Base-by-base conservation (phyloP, 2,329 filamentous ascomycete genomes). In the Microdochium bolleyi region DNA sequence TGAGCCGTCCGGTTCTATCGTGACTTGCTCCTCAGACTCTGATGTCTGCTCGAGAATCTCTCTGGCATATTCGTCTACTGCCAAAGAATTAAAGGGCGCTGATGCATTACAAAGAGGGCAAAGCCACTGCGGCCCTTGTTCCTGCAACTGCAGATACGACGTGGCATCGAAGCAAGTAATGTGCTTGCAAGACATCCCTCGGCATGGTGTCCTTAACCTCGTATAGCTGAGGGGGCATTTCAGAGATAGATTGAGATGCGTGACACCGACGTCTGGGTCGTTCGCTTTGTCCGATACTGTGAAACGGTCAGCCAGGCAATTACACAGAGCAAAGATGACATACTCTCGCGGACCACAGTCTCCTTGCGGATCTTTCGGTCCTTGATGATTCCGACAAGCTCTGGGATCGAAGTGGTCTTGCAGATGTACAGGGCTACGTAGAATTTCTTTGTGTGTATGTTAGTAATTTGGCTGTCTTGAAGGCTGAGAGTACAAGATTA, bases 51-150 rank as follows among this genome's bases (percentile, higher is more conserved):
- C 76, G 24, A 99, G 73, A 52, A 99, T 96, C 57, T 96, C 88
- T 62, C 87, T 84, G 16, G 96, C 91, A 65, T 76, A 94, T 82
- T 94, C 88, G 60, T 99, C 94, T 27, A 97, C 83, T 11, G 89
- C 90, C 24, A 99, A 73, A 49, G 82, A 84, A 50, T 92, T 87
- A 67, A 89, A 99, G 0, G 85, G 83, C 1, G 91, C 85, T 0
- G 82, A 71, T 63, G 92, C 95, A 69, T 87, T 92, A 73, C 94
- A 99, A 22, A 96, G 86, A 0, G 94, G 94, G 63, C 94, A 99
- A n/a, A 84, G 78, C 94, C 94, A 99, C 19, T 94, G 95, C 0
- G 94, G 94, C 0, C 90, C 92, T 73, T 99, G 94, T 66, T 97
- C 91, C 66, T 97, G 92, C 25, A 99, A 73, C 61, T 96, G 89